Base-by-base conservation (phyloP, 139 green algal genomes). In the Micractinium conductrix region DNA sequence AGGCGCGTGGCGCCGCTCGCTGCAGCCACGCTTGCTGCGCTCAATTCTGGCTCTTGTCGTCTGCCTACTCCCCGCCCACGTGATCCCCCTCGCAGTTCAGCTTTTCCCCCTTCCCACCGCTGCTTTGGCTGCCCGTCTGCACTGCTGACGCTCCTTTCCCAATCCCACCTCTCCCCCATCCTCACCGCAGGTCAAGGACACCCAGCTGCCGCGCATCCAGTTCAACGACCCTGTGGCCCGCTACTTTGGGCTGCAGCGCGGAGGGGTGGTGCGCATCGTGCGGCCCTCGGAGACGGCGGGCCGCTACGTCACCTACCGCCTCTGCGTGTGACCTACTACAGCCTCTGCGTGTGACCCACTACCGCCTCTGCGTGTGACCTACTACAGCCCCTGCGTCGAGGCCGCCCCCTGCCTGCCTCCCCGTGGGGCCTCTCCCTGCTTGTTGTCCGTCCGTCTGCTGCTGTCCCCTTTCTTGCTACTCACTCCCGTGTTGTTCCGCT, bases 211-310 rank as follows among this genome's bases (percentile, higher is more conserved):
- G 2, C 89, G 96, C 37, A 98, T 98, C 58, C 96, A 99, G 93
- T 86, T 92, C 74, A 92, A 86, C 21, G 97, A 99, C 85, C 94
- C 95, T 22, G 95, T 98, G n/a, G 95, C 97, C 19, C 87, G 96
- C 1, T 99, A 99, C 85, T 98, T 96, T 81, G 97, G 97, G 22
- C 91, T 99, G 89, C 87, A 93, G 55, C 88, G 94, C 24, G 97
- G 97, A 6, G 91, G 98, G 85, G 97, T 99, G 50, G 97, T 99
- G 69, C 88, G 95, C 62, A 99, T 99, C 74, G 94, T 99, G 81
- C 83, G 97, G 35, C 90, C 96, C 33, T 95, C 86, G 55, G 96
- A 99, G 76, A 99, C 97, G 35, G 97, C 97, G 30, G 97, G 97
- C 7, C 91, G 95, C 12, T 99, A 99, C 87, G 95, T 99, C 6